These are phyloP conservation scores for Funneliformis geosporum DNA, from an alignment of 192 early-diverging fungal species.

Conservation along the genomic window DNA sequence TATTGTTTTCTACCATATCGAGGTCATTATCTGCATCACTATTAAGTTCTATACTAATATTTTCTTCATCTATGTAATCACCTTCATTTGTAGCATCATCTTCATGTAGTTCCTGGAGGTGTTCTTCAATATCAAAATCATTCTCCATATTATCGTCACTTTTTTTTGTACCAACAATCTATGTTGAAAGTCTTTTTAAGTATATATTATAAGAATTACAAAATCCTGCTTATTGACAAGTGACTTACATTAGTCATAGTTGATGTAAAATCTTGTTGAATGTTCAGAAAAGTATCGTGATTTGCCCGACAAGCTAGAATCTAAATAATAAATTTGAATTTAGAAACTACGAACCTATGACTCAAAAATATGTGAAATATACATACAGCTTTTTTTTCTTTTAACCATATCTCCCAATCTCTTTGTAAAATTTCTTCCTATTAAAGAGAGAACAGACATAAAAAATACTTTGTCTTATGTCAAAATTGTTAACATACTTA, in stretches of 20 bases:
- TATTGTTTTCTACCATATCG: too few species aligned
- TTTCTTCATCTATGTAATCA: too few species aligned
- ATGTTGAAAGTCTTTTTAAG: constrained; percentile 11
- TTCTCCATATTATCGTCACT: background rate
- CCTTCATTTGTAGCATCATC: too few species aligned
- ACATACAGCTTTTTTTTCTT: constrained; percentile 36
- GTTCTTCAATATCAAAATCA: constrained; percentile 12
- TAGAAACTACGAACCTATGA: constrained; percentile 12
- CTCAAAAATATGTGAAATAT: constrained; percentile 14
- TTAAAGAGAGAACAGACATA: constrained; percentile 27
- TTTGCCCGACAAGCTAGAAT: constrained; percentile 29
- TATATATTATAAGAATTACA: background rate
- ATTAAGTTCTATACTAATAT: too few species aligned
- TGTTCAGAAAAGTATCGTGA: background rate
- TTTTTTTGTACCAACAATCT: constrained; percentile 10
- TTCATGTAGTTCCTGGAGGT: too few species aligned
- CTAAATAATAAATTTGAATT: constrained; percentile 33
- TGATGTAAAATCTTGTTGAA: constrained; percentile 32
- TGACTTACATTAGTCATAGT: constrained; percentile 14
- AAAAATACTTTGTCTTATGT: constrained; percentile 32
- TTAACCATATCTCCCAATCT: constrained; percentile 31
- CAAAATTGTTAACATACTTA: constrained; percentile 21
- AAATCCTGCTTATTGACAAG: constrained; percentile 9
- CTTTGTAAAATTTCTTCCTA: constrained; percentile 32
- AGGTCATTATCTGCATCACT: too few species aligned